Evolutionary conservation across 2,329 filamentous ascomycete species (phyloP), one percentile per base, ranked within the genome.

Genomic region (Cercospora janseana): DNA sequence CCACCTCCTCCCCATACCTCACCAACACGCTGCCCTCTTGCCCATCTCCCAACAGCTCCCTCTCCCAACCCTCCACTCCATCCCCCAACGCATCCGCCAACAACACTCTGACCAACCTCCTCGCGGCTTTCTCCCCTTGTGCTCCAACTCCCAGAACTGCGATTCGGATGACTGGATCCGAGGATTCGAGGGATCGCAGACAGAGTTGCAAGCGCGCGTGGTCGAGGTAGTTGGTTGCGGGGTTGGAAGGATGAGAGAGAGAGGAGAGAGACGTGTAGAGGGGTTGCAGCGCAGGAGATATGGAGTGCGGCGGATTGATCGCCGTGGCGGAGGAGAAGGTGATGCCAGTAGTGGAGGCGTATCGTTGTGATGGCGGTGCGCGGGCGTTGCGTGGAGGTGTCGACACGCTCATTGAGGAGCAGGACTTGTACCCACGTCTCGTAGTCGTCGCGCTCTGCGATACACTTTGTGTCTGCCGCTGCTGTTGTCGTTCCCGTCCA

Each of bases 161-260:
- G 59, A 85, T 68, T 42, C 81, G 70, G 35, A 80, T 73, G 7
- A 80, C 71, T 2, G 79, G 75, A 54, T 72, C 68, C 38, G 76
- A 70, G 18, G 72, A 75, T 61, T 81, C 79, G 55, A 85, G 64
- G 16, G 86, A 83, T 56, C 81, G 78, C 16, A 88, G 70, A 9
- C 86, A 87, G 59, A 92, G 78, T 67, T 88, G 84, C 37, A 91
- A 66, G 48, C 85, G 77, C 23, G 85, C 81, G n/a, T 85, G 75
- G 62, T 86, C 86, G 46, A 87, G 76, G 59, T 83, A 78, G 51
- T 34, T 75, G 69, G 55, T 85, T 75, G 4, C 88, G 78, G 57
- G 85, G 78, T 48, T 70, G 69, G 55, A 78, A 75, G 16, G 66
- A 66, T n/a, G 72, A 60, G 0, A 80, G 79, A 2, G n/a, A n/a